These are phyloP conservation scores for Dactylellina sp. DNA, from an alignment of 2,329 filamentous ascomycete species.

Conservation along the genomic window DNA sequence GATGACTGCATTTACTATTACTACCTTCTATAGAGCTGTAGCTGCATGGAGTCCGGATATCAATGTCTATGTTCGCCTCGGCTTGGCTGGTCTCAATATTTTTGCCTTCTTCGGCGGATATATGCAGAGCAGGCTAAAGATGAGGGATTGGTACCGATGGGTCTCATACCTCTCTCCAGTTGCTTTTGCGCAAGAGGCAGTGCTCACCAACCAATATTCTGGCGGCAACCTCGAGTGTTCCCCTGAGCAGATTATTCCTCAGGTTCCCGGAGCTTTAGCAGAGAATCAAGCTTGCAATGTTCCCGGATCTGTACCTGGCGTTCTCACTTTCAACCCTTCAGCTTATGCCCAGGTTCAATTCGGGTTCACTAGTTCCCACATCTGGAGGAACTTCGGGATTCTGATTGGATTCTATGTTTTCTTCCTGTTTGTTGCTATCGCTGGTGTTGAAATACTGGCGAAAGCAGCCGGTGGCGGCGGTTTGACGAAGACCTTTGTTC, in stretches of 20 bases:
- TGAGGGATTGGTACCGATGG: conserved; percentile 69
- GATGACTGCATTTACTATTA: conserved; percentile 72
- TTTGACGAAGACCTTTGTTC: conserved; percentile 58
- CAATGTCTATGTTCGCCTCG: conserved; percentile 75
- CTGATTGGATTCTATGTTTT: conserved; percentile 79
- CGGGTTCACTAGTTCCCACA: conserved; percentile 70
- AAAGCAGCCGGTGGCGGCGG: conserved; percentile 72
- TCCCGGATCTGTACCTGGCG: conserved; percentile 70
- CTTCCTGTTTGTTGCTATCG: conserved; percentile 77
- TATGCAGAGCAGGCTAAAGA: conserved; percentile 73
- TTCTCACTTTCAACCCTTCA: conserved; percentile 68
- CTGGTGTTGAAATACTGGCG: conserved; percentile 76
- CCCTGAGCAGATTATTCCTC: conserved; percentile 71
- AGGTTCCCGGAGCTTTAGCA: conserved; percentile 66
- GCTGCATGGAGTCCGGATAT: conserved; percentile 74
- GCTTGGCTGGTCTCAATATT: conserved; percentile 73
- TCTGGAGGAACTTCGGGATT: conserved; percentile 81
- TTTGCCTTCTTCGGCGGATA: conserved; percentile 75
- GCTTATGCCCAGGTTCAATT: conserved; percentile 70
- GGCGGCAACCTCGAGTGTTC: conserved; percentile 71
- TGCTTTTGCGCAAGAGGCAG: conserved; percentile 74
- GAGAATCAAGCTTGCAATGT: conserved; percentile 71
- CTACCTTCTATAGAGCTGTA: conserved; percentile 75
- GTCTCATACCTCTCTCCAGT: conserved; percentile 70
- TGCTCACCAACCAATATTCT: conserved; percentile 75